These are phyloP conservation scores for Angomonas deanei DNA, from an alignment of 208 protist genomes.

Conservation along the genomic window DNA sequence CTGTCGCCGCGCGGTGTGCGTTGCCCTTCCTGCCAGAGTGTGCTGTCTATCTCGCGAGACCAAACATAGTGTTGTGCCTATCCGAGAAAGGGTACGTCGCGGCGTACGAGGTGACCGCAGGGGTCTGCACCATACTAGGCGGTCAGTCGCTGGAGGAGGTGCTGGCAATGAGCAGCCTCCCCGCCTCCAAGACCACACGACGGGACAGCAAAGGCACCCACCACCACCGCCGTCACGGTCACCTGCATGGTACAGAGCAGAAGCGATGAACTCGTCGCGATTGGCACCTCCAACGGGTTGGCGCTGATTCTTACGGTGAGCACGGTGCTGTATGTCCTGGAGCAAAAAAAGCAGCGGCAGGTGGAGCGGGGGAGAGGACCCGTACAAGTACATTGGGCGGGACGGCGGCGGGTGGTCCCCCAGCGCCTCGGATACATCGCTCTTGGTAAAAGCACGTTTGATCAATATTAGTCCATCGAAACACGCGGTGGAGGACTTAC, in stretches of 20 bases:
- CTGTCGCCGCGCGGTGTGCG: slow-evolving; percentile 42
- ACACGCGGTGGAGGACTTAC: slow-evolving; percentile 41
- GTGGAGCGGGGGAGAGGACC: slow-evolving; percentile 25
- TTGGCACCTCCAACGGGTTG: slow-evolving; percentile 54
- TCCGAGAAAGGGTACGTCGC: slow-evolving; percentile 47
- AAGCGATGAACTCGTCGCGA: slow-evolving; percentile 71
- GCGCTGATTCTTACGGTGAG: slow-evolving; percentile 49
- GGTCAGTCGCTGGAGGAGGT: slow-evolving; percentile 14
- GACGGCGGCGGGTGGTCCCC: not conserved
- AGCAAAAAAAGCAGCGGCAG: slow-evolving; percentile 11
- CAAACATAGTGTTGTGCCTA: slow-evolving; percentile 61
- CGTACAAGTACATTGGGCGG: slow-evolving; percentile 8
- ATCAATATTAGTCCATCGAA: slow-evolving; percentile 37
- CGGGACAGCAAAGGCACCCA: not conserved
- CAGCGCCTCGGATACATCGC: not conserved
- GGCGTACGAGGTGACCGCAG: slow-evolving; percentile 50
- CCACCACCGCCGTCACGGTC: slow-evolving; percentile 11
- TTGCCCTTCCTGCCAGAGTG: slow-evolving; percentile 73
- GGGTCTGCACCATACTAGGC: slow-evolving; percentile 33
- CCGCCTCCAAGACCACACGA: not conserved
- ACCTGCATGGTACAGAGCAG: slow-evolving; percentile 50
- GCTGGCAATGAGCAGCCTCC: not conserved
- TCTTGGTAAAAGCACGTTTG: slow-evolving; percentile 30
- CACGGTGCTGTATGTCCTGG: slow-evolving; percentile 17
- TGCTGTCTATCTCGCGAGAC: slow-evolving; percentile 44